Conservation (phyloP, 495 filamentous ascomycete genomes). For the Xylaria palmicola region DNA sequence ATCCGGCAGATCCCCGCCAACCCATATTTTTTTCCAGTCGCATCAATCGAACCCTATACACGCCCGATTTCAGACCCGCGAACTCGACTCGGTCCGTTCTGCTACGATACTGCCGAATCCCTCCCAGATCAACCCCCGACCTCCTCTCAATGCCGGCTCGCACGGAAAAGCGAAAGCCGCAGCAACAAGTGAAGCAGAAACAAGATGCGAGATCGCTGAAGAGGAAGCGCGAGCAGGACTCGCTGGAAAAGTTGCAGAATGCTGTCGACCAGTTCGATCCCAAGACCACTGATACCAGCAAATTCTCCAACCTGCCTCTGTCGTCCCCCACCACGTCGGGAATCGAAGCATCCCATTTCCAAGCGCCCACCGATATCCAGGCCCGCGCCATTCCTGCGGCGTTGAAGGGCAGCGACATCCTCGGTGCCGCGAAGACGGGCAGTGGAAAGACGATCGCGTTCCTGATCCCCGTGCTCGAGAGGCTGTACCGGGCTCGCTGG, state of each 20-base stretch:
- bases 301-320: slow-evolving; percentile 81
- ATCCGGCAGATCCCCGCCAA: slow-evolving; percentile 27
- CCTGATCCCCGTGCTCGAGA: slow-evolving; percentile 87
- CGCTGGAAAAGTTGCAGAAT: slow-evolving; percentile 55
- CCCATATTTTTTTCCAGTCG: slow-evolving; percentile 23
- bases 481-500: slow-evolving; percentile 89
- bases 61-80: background rate
- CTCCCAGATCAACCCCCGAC: background rate
- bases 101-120: background rate
- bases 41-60: slow-evolving; percentile 7
- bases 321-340: slow-evolving; percentile 80
- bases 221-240: slow-evolving; percentile 51
- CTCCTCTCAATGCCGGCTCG: slow-evolving; percentile 12
- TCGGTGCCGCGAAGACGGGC: slow-evolving; percentile 95
- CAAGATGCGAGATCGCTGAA: slow-evolving; percentile 40
- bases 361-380: slow-evolving; percentile 89
- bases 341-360: slow-evolving; percentile 83
- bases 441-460: slow-evolving; percentile 97
- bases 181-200: slow-evolving; percentile 29
- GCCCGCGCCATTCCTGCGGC: slow-evolving; percentile 79
- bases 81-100: background rate
- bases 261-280: slow-evolving; percentile 44
- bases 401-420: slow-evolving; percentile 83
- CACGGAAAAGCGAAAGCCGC: slow-evolving; percentile 20
- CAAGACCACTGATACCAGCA: slow-evolving; percentile 47